Evolutionary conservation across 768 basidiomycete species (phyloP).

Genomic region (Mycena capillaripes): DNA sequence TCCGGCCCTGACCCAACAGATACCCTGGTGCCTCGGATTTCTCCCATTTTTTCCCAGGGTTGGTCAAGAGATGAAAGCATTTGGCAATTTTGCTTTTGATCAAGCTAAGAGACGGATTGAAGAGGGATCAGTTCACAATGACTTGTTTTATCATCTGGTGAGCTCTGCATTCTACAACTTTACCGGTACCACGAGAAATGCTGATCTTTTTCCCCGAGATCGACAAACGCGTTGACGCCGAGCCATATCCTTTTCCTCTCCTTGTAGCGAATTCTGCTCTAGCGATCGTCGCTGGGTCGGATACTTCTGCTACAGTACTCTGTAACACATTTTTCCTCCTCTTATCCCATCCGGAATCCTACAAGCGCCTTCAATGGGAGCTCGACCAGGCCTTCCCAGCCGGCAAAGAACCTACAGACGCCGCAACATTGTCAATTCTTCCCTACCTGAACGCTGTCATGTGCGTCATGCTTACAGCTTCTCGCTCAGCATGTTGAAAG

Average conservation of each 20-base stretch:
- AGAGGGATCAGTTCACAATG: constrained; percentile 23
- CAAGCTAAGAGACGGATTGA: constrained; percentile 19
- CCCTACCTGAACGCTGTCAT: constrained; percentile 52
- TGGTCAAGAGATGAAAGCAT: constrained; percentile 8
- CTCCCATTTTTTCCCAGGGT: background rate
- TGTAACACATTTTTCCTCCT: constrained; percentile 56
- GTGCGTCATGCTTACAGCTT: constrained; percentile 34
- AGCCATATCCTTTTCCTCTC: constrained; percentile 12
- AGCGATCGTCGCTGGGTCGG: constrained; percentile 59
- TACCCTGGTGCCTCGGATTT: constrained; percentile 15
- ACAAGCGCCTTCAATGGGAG: constrained; percentile 55
- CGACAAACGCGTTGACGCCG: background rate
- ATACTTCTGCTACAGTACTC: constrained; percentile 60
- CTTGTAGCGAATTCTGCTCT: constrained; percentile 37
- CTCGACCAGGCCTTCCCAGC: constrained; percentile 47
- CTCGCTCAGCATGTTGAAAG: background rate
- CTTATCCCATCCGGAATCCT: constrained; percentile 52
- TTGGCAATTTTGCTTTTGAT: constrained; percentile 9
- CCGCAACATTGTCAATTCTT: constrained; percentile 41
- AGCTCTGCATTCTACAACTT: too few relatives aligned
- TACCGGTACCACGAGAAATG: too few relatives aligned
- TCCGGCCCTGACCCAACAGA: constrained; percentile 19
- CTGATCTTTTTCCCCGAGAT: background rate
- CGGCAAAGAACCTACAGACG: constrained; percentile 16
- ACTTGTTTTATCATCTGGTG: constrained; percentile 29